Evolutionary conservation across 768 basidiomycete genomes (phyloP), one percentile per base, ranked within the genome.

Genomic region (Gautieria morchelliformis): DNA sequence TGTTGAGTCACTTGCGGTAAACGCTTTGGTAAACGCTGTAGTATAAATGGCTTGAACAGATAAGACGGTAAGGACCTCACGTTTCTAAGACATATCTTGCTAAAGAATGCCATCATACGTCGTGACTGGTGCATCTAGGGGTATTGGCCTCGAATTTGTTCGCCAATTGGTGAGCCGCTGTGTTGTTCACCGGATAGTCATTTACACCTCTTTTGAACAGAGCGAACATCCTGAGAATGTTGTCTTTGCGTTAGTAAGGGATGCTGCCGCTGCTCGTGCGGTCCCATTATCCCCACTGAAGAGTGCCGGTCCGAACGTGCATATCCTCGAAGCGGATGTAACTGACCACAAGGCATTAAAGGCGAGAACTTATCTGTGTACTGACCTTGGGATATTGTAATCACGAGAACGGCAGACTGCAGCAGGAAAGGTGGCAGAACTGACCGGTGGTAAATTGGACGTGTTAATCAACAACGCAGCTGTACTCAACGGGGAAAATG

Each of bases 401-500:
- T 9, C 9, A 8, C 19, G 12, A 22, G 6, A 11, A 27, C 32
- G 20, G 30, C 53, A 66, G 65, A 52, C 45, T 6, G 60, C 59
- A 3, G 64, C 56, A 0, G 33, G 52, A 7, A 50, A 59, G 33
- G 52, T 65, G 19, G 44, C 59, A 3, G 48, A 51, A 22, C 33
- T 60, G 30, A 62, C 50, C 5, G 59, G 69, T 19, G 70, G 71
- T 12, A 66, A 64, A 30, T 61, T 75, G n/a, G 72, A 74, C 59
- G 63, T 61, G 48, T 63, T 73, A 54, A 72, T 73, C 52, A 72
- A 73, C 60, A 74, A 74, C 53, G 73, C 71, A 14, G 71, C 63
- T 5, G 61, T 35, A 33, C 48, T 62, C 19, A 33, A 22, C 4
- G 57, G 64, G 8, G 61, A 63, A 12, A 9, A 48, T 22, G 53